phyloP scores from a whole-genome alignment of 495 filamentous ascomycete genomes.

The Aspergillus homomorphus region DNA sequence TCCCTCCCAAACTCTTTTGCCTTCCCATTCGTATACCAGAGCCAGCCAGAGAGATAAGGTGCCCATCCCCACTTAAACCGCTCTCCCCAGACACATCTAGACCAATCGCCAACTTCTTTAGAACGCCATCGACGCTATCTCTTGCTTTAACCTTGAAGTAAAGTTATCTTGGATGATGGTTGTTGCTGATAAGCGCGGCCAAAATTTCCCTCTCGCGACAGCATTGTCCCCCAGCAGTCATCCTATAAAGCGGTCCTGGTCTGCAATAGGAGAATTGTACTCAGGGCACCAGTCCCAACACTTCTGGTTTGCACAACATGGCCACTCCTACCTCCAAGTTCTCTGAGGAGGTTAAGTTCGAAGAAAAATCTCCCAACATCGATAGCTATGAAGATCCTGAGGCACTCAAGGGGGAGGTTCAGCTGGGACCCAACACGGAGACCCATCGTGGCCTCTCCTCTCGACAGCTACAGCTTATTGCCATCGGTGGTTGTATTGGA shows the following conservation, averaged over 20 bases:
- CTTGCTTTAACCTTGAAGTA: not conserved
- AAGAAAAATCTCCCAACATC: slow-evolving; percentile 2
- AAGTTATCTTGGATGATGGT: not conserved
- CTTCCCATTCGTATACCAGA: not conserved
- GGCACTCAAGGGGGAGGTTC: slow-evolving; percentile 19
- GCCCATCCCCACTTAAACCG: not conserved
- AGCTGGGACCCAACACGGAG: slow-evolving; percentile 9
- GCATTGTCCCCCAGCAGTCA: not conserved
- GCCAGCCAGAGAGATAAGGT: slow-evolving; percentile 1
- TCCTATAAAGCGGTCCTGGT: not conserved
- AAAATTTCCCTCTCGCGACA: not conserved
- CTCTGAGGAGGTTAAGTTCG: slow-evolving; percentile 18
- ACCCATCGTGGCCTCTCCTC: slow-evolving; percentile 34
- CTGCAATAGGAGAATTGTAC: not conserved
- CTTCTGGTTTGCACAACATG: slow-evolving; percentile 15
- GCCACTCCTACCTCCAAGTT: slow-evolving; percentile 18
- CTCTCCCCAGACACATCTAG: not conserved
- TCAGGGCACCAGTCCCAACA: not conserved
- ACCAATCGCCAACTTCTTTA: not conserved
- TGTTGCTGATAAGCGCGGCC: not conserved
- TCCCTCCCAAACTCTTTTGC: not conserved
- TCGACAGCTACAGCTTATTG: slow-evolving; percentile 65
- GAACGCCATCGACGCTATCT: not conserved
- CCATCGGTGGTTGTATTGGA: slow-evolving; percentile 70
- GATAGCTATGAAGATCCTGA: slow-evolving; percentile 24